Percentiles rank a stretch among this genome's conserved stretches.
Evolutionary conservation across 2,329 filamentous ascomycete species (phyloP).

Genomic region (Westerdykella ornata): DNA sequence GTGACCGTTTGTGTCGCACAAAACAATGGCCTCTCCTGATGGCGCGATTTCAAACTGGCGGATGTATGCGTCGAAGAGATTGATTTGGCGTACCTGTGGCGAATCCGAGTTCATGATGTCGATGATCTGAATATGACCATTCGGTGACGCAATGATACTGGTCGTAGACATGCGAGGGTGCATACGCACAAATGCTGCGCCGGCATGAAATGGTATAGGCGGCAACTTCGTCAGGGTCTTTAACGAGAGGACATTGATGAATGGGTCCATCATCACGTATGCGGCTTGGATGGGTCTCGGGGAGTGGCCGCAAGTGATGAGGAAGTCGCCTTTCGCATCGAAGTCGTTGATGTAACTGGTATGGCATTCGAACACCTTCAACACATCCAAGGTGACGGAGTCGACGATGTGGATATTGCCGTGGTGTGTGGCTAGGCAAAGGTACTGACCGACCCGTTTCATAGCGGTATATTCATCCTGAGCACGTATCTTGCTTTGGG

Average conservation of each 20-base stretch:
- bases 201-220: slow-evolving; percentile 85
- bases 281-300: slow-evolving; percentile 61
- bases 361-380: slow-evolving; percentile 88
- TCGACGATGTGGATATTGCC: slow-evolving; percentile 85
- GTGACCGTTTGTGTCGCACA: slow-evolving; percentile 70
- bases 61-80: slow-evolving; percentile 63
- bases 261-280: slow-evolving; percentile 77
- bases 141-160: slow-evolving; percentile 85
- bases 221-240: slow-evolving; percentile 83
- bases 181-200: slow-evolving; percentile 91
- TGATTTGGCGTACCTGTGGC: slow-evolving; percentile 76
- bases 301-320: slow-evolving; percentile 92
- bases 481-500: slow-evolving; percentile 47
- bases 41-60: slow-evolving; percentile 79
- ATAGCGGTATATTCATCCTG: slow-evolving; percentile 81
- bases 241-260: slow-evolving; percentile 92
- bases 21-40: slow-evolving; percentile 75
- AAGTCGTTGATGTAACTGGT: slow-evolving; percentile 87
- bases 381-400: slow-evolving; percentile 64
- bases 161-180: slow-evolving; percentile 94
- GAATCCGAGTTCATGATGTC: slow-evolving; percentile 91
- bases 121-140: slow-evolving; percentile 89
- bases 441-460: slow-evolving; percentile 76
- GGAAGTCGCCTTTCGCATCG: slow-evolving; percentile 91
- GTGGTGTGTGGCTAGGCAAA: slow-evolving; percentile 80